Evolutionary conservation across 495 filamentous ascomycete genomes (phyloP), one percentile per base, ranked within the genome.

Genomic region (Aspergillus taichungensis): DNA sequence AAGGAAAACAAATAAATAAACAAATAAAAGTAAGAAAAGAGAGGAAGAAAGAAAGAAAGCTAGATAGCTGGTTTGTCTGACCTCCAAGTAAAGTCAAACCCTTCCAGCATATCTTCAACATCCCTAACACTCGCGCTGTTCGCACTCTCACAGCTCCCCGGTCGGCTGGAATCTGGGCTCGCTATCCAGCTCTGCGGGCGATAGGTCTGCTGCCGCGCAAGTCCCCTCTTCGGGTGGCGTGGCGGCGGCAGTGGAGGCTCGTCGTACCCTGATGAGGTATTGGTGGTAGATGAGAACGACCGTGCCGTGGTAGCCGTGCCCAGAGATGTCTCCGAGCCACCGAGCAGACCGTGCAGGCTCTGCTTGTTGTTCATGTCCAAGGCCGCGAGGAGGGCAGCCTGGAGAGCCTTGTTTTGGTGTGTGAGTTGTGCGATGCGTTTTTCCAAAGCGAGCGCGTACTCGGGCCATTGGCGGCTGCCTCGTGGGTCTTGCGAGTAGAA

Each of bases 341-440:
- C 37, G 9, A 54, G 48, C 9, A 67, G 30, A 18, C 52, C 50
- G 3, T 62, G 57, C 1, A 64, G 42, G 34, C 55, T 62, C 8
- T 48, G 46, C 40, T 63, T 63, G 4, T 47, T 57, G 9, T 60
- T 58, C 6, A 60, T 62, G 50, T 67, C 64, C 24, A 71, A 50
- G 13, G 67, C 66, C 1, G 67, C 66, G 28, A 71, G 43, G 10
- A 72, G 61, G 40, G 69, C 69, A 7, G 69, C 69, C 33, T 71
- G 67, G 8, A 72, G 64, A n/a, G 68, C 57, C 36, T 64, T 64
- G 50, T 72, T 72, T 24, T 72, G 69, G 13, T 63, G 67, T 34
- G 71, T 67, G 2, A 72, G 59, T 24, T 67, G 60, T 7, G 63
- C 58, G 12, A 72, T 57, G 5, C 69, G 66, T 14, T 60, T 57